These are phyloP conservation scores for Chrysanthemum seticuspe DNA, from an alignment of 129 eudicot species.

Conservation along the genomic window DNA sequence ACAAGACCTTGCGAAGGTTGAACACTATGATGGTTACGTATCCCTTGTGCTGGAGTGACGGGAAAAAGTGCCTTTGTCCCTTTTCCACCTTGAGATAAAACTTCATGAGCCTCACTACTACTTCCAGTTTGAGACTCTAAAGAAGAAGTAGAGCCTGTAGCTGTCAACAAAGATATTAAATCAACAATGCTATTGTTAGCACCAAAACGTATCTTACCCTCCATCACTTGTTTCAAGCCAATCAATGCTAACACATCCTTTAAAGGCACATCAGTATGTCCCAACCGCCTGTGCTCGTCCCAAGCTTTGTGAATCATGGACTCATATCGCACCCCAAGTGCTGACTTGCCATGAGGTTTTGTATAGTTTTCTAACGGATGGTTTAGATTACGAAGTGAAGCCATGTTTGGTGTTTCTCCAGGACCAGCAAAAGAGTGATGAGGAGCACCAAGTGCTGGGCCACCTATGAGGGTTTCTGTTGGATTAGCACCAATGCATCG, in stretches of 20 bases:
- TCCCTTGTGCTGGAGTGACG: constrained; percentile 6
- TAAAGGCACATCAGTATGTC: constrained; percentile 6
- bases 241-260: constrained; percentile 2
- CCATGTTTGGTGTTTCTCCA: neutral
- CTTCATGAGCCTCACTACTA: neutral
- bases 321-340: constrained; percentile 26
- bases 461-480: neutral
- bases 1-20: neutral
- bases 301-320: constrained; percentile 32
- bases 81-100: constrained; percentile 6
- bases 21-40: neutral
- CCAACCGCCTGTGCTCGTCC: constrained; percentile 1
- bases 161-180: constrained; percentile 11
- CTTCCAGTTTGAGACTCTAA: constrained; percentile 7
- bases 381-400: constrained; percentile 11
- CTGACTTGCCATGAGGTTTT: constrained; percentile 14
- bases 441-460: constrained; percentile 15
- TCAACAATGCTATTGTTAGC: neutral
- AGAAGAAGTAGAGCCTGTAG: neutral
- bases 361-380: neutral
- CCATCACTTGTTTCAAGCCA: constrained; percentile 7
- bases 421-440: neutral
- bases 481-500: neutral
- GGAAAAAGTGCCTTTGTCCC: constrained; percentile 10
- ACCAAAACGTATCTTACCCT: constrained; percentile 13